Conservation (phyloP, 2,329 filamentous ascomycete genomes). For the Nemania serpens region DNA sequence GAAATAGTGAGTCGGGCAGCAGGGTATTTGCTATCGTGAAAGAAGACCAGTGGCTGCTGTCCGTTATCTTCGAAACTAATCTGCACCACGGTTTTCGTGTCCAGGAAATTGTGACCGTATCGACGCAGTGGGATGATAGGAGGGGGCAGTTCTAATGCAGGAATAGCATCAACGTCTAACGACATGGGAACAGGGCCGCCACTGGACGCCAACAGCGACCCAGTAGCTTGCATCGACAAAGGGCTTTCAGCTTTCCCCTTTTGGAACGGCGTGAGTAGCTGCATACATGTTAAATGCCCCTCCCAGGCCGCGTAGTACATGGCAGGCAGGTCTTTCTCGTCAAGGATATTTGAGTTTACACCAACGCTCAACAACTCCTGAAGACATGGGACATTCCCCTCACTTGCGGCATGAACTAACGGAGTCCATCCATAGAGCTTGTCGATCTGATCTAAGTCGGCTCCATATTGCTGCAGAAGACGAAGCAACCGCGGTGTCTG, state of each 20-base stretch:
- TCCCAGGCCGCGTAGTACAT: conserved; percentile 99
- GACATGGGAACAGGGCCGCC: conserved; percentile 64
- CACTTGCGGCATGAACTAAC: conserved; percentile 92
- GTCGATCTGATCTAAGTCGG: conserved; percentile 88
- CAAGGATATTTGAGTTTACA: conserved; percentile 77
- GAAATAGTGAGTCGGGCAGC: conserved; percentile 94
- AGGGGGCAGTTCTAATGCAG: conserved; percentile 86
- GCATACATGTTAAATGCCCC: conserved; percentile 93
- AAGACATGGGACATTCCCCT: conserved; percentile 89
- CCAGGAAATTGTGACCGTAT: conserved; percentile 97
- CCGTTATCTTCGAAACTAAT: conserved; percentile 82
- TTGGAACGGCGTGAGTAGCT: conserved; percentile 71
- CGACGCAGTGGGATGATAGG: conserved; percentile 93
- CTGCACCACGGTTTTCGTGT: conserved; percentile 95
- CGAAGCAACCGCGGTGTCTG: conserved; percentile 79
- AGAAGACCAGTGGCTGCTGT: conserved; percentile 85
- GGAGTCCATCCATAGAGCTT: conserved; percentile 98
- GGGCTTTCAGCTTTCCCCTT: conserved; percentile 50
- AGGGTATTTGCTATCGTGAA: conserved; percentile 95
- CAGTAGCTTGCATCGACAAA: conserved; percentile 48
- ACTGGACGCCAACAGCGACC: conserved; percentile 46
- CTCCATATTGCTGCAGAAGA: conserved; percentile 82
- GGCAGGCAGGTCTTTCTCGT: conserved; percentile 91
- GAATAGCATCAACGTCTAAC: conserved; percentile 85
- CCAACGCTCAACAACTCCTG: conserved; percentile 79